Base-by-base conservation (phyloP, 1,284 basidiomycete species). In the Sanghuangporus sanghuang region DNA sequence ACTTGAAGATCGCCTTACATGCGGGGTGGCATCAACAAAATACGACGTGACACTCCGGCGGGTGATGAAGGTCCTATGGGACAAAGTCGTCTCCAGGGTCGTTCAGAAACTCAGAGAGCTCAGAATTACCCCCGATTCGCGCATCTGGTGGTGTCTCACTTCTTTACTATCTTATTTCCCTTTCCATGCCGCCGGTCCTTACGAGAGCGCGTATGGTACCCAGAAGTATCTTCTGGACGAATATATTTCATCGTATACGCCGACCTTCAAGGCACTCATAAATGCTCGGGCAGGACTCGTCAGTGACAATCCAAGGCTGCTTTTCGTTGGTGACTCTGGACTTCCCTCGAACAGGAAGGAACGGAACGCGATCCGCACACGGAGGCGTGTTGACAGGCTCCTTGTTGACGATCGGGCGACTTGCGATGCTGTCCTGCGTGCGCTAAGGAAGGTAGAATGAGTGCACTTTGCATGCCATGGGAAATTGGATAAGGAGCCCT, bases 101-200 rank as follows among this genome's bases (percentile, higher is more conserved):
- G 62, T 73, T 14, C 65, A 69, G 32, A 63, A 61, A 44, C 35
- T 78, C 1, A n/a, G 48, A 4, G 23, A 57, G 5, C 57, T 71
- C 5, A 57, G 44, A 16, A 57, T 66, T 4, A 57, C 62, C 1
- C 55, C 52, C 12, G 67, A 72, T 14, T 73, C 75, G 1, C 73
- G 75, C 9, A 69, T 81, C 14, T 81, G 79, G 77, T 81, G 79
- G 79, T 80, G 77, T 60, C 77, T 76, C 2, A 76, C 75, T 0
- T 72, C 72, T 1, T 52, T 58, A 3, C 68, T 80, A 32, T 67
- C 73, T n/a, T 67, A 68, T 12, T 63, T 81, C 12, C 79, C 80
- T 1, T 64, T 81, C 1, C 79, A 81, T 53, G 46, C 18, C 49
- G 59, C 40, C 64, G 63, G 3, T 38, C 52, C 52, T 12, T 53